Evolutionary conservation across 2,329 filamentous ascomycete species (phyloP).

Genomic region (Westerdykella sp.): DNA sequence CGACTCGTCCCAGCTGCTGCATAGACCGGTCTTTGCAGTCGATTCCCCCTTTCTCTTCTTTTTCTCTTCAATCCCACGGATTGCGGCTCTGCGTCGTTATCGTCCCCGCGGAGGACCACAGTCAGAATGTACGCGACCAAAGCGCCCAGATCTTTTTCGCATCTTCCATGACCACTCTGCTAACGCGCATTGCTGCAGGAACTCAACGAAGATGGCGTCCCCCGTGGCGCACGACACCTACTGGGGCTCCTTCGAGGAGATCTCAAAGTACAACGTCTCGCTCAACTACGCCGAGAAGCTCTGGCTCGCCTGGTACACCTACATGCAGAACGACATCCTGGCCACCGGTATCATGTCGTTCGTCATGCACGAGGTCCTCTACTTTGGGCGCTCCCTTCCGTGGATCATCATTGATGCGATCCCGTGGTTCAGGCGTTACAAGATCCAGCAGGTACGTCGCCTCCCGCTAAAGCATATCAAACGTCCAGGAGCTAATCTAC

Average conservation of each 20-base stretch:
- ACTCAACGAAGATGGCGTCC: conserved; percentile 31
- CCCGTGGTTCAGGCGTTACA: conserved; percentile 84
- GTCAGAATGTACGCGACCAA: conserved; percentile 1
- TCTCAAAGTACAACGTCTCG: conserved; percentile 69
- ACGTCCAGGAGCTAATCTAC: too few species aligned
- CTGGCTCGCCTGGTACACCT: conserved; percentile 95
- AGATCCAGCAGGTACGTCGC: conserved; percentile 73
- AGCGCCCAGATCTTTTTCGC: background rate
- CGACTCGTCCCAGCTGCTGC: background rate
- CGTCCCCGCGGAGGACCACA: background rate
- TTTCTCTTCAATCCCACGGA: background rate
- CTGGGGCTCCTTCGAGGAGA: conserved; percentile 60
- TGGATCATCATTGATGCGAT: conserved; percentile 90
- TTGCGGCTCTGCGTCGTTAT: background rate
- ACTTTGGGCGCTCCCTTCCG: conserved; percentile 85
- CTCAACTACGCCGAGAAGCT: conserved; percentile 81
- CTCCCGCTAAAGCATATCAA: too few species aligned
- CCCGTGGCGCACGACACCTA: conserved; percentile 50
- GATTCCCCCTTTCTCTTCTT: background rate
- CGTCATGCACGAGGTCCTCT: conserved; percentile 85
- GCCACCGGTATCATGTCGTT: conserved; percentile 98
- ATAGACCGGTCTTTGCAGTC: background rate
- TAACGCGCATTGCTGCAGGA: conserved; percentile 19
- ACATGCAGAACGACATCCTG: conserved; percentile 95
- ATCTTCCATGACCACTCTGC: conserved; percentile 1